phyloP scores from a whole-genome alignment of 2,329 filamentous ascomycete species.

The Ceratocystis lukuohia region DNA sequence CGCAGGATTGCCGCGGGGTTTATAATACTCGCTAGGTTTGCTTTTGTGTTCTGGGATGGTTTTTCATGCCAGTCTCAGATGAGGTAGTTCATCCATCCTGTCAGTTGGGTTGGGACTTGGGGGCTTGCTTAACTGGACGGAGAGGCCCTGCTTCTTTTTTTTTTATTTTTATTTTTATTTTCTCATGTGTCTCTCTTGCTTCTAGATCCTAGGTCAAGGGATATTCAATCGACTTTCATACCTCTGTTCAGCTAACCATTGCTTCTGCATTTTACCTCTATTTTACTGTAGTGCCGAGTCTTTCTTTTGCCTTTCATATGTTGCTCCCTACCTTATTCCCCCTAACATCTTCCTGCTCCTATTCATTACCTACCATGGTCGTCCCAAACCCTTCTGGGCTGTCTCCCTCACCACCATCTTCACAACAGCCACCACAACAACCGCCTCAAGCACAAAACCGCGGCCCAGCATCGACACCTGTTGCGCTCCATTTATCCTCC shows the following conservation, averaged over 20 bases:
- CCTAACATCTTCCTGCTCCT: not conserved
- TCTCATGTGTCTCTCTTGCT: not conserved
- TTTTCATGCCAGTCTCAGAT: not conserved
- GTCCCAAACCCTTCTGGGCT: not conserved
- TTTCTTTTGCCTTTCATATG: not conserved
- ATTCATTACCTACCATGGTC: not conserved
- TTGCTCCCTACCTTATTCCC: not conserved
- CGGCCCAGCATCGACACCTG: not conserved
- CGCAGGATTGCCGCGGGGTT: slow-evolving; percentile 3
- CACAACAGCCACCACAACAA: not conserved
- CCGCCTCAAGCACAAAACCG: not conserved
- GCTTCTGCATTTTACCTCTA: not conserved
- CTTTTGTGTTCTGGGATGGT: not conserved
- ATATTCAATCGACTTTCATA: not conserved
- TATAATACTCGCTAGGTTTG: not conserved
- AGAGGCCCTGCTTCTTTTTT: not conserved
- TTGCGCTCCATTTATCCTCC: slow-evolving; percentile 1
- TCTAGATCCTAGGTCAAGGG: not conserved
- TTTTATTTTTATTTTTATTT: not conserved
- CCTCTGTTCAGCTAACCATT: not conserved
- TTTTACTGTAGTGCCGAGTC: not conserved
- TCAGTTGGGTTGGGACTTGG: not conserved
- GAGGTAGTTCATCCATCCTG: not conserved
- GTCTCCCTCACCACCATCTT: not conserved
- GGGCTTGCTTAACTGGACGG: not conserved